Percentiles rank a stretch among this genome's conserved stretches.
phyloP scores from a whole-genome alignment of 306 rosid genomes.

The Trifolium fragiferum region DNA sequence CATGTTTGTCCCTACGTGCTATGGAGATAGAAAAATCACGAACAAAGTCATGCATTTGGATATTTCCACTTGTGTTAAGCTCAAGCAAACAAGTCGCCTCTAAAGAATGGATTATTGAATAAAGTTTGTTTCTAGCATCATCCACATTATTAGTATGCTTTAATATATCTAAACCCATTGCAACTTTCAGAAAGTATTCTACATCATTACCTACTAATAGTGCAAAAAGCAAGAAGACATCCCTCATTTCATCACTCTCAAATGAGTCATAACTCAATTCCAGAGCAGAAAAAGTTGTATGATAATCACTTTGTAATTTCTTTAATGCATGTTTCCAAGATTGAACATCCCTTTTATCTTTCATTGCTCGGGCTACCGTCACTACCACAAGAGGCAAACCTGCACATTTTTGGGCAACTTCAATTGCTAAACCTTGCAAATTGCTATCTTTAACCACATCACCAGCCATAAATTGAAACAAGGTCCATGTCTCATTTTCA shows the following conservation, averaged over 20 bases:
- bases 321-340: slow-evolving; percentile 2
- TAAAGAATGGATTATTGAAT: neutral
- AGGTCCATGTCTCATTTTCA: slow-evolving; percentile 5
- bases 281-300: neutral
- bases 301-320: neutral
- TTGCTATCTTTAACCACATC: neutral
- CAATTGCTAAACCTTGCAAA: neutral
- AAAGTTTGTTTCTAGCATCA: neutral
- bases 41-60: slow-evolving; percentile 1
- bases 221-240: neutral
- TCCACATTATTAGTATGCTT: neutral
- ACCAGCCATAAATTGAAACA: neutral
- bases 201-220: neutral
- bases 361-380: neutral
- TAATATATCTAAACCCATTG: slow-evolving; percentile 26
- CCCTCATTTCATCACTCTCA: neutral
- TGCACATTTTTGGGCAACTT: slow-evolving; percentile 4
- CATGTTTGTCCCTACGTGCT: neutral
- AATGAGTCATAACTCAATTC: neutral
- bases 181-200: neutral
- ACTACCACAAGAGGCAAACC: neutral
- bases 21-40: slow-evolving; percentile 13
- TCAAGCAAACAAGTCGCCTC: neutral
- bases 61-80: neutral
- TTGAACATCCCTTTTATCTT: neutral